phyloP scores from a whole-genome alignment of 2,329 filamentous ascomycete genomes.

The Purpureocillium takamizusanense region DNA sequence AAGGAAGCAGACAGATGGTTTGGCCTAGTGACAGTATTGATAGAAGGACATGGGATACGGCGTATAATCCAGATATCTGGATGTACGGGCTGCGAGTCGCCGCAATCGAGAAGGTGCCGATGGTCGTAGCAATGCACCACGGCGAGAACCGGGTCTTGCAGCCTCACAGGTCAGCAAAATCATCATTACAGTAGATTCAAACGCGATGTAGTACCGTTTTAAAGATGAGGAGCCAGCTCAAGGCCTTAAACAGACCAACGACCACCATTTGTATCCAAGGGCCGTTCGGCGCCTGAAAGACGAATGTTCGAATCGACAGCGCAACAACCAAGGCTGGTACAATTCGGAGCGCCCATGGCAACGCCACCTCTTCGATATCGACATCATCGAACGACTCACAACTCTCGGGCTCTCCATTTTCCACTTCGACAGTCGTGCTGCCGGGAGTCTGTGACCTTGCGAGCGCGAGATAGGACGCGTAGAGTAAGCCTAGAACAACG shows the following conservation, averaged over 20 bases:
- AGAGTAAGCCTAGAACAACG: background rate
- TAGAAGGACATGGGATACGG: slow-evolving; percentile 14
- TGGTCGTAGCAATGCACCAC: slow-evolving; percentile 18
- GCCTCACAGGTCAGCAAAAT: too few species aligned
- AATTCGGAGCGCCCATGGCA: background rate
- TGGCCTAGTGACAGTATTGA: slow-evolving; percentile 23
- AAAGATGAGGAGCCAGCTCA: slow-evolving; percentile 24
- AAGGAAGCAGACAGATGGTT: slow-evolving; percentile 19
- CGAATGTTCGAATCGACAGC: background rate
- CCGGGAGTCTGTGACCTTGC: background rate
- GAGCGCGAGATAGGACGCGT: background rate
- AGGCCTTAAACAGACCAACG: slow-evolving; percentile 19
- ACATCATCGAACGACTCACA: too few species aligned
- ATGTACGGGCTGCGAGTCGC: slow-evolving; percentile 17
- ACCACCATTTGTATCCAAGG: slow-evolving; percentile 2
- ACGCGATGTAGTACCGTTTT: slow-evolving; percentile 13
- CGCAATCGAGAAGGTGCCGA: slow-evolving; percentile 23
- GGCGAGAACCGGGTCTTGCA: slow-evolving; percentile 23
- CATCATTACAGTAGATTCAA: too few species aligned
- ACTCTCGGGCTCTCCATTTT: too few species aligned
- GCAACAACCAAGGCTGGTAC: background rate
- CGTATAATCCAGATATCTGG: slow-evolving; percentile 15
- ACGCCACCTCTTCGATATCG: too few species aligned
- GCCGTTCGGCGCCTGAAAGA: background rate
- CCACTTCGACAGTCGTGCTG: background rate